A percentile compares a stretch with the other conserved stretches of the same genome.
phyloP scores from a whole-genome alignment of 2,329 filamentous ascomycete genomes.

The Colletotrichum cuscutae region DNA sequence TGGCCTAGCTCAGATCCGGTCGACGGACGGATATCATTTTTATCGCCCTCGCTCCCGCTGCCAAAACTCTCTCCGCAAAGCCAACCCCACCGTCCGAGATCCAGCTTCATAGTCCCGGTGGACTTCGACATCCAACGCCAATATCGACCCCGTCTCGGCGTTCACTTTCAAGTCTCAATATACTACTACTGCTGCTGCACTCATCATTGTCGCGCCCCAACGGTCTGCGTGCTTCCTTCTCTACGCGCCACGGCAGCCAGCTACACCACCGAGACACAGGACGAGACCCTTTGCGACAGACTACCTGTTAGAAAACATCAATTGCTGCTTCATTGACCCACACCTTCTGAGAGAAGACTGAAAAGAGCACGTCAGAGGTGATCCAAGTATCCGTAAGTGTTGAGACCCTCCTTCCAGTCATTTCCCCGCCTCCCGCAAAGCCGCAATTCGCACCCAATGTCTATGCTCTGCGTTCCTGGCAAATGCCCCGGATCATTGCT shows the following conservation, averaged over 20 bases:
- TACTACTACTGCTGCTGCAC: too few species aligned
- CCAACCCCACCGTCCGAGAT: neutral
- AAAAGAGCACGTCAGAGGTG: neutral
- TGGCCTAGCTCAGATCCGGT: conserved; percentile 29
- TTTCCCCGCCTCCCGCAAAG: neutral
- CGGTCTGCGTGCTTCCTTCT: neutral
- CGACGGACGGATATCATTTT: neutral
- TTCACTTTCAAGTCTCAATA: neutral
- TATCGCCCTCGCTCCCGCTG: conserved; percentile 26
- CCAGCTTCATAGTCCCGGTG: neutral
- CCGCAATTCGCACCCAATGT: neutral
- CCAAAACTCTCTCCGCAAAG: neutral
- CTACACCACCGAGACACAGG: neutral
- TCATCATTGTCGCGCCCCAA: neutral
- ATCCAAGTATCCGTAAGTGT: neutral
- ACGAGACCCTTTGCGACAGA: neutral
- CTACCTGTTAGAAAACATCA: neutral
- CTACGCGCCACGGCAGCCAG: neutral
- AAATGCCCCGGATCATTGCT: neutral
- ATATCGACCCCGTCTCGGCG: neutral
- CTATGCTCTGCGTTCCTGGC: neutral
- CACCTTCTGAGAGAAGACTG: neutral
- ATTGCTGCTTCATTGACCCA: neutral
- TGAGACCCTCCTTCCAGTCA: neutral
- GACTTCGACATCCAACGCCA: neutral